Evolutionary conservation across 306 rosid genomes (phyloP), one percentile per base, ranked within the genome.

Genomic region (Albizia julibrissin): DNA sequence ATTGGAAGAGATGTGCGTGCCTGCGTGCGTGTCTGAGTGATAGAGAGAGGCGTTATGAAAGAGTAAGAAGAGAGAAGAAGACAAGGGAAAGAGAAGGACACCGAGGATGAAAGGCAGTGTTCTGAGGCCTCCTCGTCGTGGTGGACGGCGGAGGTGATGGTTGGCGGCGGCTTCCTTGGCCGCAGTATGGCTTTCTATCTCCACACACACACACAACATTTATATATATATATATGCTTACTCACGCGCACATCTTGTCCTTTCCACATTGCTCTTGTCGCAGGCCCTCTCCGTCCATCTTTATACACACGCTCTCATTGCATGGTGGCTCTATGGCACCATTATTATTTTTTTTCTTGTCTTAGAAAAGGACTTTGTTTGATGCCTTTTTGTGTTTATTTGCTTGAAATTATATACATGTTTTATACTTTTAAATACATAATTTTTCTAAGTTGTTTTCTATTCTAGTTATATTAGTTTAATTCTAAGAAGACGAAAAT

Each of bases 71-170:
- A 52, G 3, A 6, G 59, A 7, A 52, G 40, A 40, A 19, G 61
- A 54, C 8, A 21, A 21, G 9, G 34, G 21, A 49, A 16, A 46
- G 50, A 24, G 19, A 39, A 12, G 34, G 0, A 13, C 8, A 91
- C 95, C 90, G 56, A 91, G 87, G 64, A 91, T 87, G 86, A 91
- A 91, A 58, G 92, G 93, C 85, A 91, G 77, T 29, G 95, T 89
- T 86, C 81, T 49, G 79, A 91, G 29, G 44, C 95, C 95, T 80
- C 95, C 95, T 54, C 62, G 62, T 8, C 62, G 24, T 0, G 26
- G 27, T 7, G 62, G 24, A 16, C 62, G 33, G 33, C 3, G 34
- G 5, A 24, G 62, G 26, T 54, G 62, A 4, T 49, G 21, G 8
- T 13, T 19, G 62, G 11, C 33, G 14, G 27, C 7, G 54, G 84